These are phyloP conservation scores for Nothophoma quercina DNA, from an alignment of 2,329 filamentous ascomycete species.

Conservation along the genomic window DNA sequence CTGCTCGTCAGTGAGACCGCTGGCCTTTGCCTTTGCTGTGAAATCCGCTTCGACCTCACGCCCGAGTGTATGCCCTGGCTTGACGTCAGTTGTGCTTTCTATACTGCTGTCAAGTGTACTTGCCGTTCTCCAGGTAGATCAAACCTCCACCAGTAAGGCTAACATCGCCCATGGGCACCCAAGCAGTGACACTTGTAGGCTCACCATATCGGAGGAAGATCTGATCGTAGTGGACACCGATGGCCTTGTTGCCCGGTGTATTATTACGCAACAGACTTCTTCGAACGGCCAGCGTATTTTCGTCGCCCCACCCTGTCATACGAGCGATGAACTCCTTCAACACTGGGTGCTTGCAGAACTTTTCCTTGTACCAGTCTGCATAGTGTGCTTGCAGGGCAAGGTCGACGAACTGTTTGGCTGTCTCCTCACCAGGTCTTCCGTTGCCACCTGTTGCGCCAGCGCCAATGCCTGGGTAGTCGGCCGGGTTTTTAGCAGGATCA, in stretches of 20 bases:
- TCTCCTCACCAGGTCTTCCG: slow-evolving; percentile 53
- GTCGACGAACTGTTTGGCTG: slow-evolving; percentile 57
- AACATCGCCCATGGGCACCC: slow-evolving; percentile 65
- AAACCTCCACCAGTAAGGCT: slow-evolving; percentile 64
- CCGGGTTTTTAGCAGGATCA: slow-evolving; percentile 51
- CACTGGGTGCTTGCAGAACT: slow-evolving; percentile 62
- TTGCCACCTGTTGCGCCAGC: slow-evolving; percentile 58
- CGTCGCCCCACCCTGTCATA: slow-evolving; percentile 62
- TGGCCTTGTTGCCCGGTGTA: slow-evolving; percentile 63
- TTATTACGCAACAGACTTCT: slow-evolving; percentile 65
- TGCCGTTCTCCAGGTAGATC: slow-evolving; percentile 64
- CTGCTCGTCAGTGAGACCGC: slow-evolving; percentile 62
- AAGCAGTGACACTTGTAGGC: slow-evolving; percentile 63
- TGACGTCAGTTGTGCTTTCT: neutral
- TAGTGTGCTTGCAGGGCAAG: slow-evolving; percentile 63
- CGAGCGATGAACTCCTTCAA: slow-evolving; percentile 59
- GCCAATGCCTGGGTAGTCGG: slow-evolving; percentile 62
- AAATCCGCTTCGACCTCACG: slow-evolving; percentile 61
- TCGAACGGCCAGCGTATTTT: slow-evolving; percentile 55
- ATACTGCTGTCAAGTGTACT: neutral
- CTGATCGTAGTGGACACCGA: slow-evolving; percentile 69
- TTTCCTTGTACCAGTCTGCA: slow-evolving; percentile 55
- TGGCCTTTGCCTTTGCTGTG: slow-evolving; percentile 55
- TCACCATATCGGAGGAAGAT: slow-evolving; percentile 65
- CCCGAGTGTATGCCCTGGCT: slow-evolving; percentile 55